Base-by-base conservation (phyloP, 257 asterid species). In the Solanum paucissectum region DNA sequence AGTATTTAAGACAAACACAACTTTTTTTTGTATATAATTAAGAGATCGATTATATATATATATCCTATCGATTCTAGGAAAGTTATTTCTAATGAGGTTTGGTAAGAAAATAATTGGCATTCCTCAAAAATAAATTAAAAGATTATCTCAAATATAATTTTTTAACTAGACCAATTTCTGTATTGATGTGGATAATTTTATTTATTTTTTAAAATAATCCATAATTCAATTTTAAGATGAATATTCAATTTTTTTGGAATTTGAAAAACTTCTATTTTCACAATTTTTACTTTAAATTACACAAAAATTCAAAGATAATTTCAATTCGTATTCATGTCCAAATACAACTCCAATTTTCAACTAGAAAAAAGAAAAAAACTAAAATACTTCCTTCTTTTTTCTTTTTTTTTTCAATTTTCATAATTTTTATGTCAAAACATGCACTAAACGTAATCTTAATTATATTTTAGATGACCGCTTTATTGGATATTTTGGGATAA, bases 161-260 rank as follows among this genome's bases (percentile, higher is more conserved):
- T 62, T 1, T 64, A 11, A 64, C 33, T 2, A 27, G 33, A 64
- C 16, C 18, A n/a, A 64, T 64, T 64, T 64, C 7, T 10, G 33
- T 64, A n/a, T 9, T 0, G 72, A 64, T 23, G 33, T 4, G 72
- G 72, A 64, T 9, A 11, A 64, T 64, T 10, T 10, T n/a, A n/a
- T 52, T 0, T 16, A 10, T 18, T 2, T 2, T 2, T 0, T n/a
- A n/a, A n/a, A n/a, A 0, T 7, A 38, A 0, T 49, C 52, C 58
- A 49, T 21, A 49, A 55, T 20, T 55, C 64, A 55, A 55, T 62
- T 62, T 62, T 52, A 52, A 52, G n/a, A 16, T 52, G 62, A 6
- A 52, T 52, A 1, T 18, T 4, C 6, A 23, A 2, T 4, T 10
- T 62, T 62, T 23, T 23, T n/a, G 69, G 14, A 11, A 23, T 62